Evolutionary conservation across 2,329 filamentous ascomycete species (phyloP).

Genomic region (Colletotrichum sansevieriae): DNA sequence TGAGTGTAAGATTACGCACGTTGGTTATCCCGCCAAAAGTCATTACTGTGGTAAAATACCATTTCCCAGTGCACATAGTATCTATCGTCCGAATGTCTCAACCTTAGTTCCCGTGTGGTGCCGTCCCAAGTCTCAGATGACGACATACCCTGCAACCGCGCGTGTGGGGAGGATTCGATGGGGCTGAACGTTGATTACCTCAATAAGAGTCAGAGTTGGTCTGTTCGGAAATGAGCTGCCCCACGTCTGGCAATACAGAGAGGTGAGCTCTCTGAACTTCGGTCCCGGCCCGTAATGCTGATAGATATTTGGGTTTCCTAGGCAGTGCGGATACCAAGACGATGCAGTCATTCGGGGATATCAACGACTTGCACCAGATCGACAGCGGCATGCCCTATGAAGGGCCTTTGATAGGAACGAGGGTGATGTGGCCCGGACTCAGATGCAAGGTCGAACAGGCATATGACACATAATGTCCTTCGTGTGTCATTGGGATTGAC

Average conservation of each 20-base stretch:
- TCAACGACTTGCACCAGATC: background rate
- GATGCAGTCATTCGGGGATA: conserved; percentile 16
- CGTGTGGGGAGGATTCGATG: conserved; percentile 23
- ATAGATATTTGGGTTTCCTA: background rate
- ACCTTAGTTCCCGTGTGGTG: conserved; percentile 5
- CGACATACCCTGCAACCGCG: background rate
- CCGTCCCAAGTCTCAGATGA: conserved; percentile 6
- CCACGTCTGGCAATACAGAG: conserved; percentile 11
- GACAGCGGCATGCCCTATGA: background rate
- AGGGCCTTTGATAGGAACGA: background rate
- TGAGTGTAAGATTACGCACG: background rate
- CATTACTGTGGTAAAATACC: background rate
- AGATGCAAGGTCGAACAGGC: conserved; percentile 5
- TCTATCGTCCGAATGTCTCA: conserved; percentile 7
- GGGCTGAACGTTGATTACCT: conserved; percentile 22
- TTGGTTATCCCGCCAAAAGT: background rate
- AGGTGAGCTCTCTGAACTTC: background rate
- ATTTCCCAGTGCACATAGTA: background rate
- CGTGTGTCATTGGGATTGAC: conserved; percentile 13
- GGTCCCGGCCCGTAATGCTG: background rate
- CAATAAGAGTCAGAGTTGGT: background rate
- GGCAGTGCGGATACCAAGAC: background rate
- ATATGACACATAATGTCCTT: background rate
- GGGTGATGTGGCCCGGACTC: conserved; percentile 10
- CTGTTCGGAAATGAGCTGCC: conserved; percentile 15